A percentile compares a stretch with the other conserved stretches of the same genome.
Evolutionary conservation across 2,329 filamentous ascomycete species (phyloP).

Genomic region (Fusarium continuum): DNA sequence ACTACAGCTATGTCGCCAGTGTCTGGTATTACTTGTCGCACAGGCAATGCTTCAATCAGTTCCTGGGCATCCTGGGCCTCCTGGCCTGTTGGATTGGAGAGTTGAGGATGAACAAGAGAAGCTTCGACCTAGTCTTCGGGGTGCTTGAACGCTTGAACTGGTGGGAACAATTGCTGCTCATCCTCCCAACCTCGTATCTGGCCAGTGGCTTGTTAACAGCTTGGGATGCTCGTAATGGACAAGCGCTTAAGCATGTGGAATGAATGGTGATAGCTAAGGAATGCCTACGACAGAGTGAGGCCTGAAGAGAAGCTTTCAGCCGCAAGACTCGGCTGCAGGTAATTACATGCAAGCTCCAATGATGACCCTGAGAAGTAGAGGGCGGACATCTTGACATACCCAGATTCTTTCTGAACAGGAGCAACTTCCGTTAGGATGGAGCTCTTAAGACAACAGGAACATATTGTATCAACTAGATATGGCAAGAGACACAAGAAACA

Average conservation of each 20-base stretch:
- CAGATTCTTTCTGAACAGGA: not conserved
- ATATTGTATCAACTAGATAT: not conserved
- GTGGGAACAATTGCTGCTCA: not conserved
- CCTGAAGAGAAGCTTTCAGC: not conserved
- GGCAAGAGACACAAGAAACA: not conserved
- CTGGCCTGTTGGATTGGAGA: not conserved
- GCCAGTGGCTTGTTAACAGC: not conserved
- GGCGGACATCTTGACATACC: not conserved
- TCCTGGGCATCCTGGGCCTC: not conserved
- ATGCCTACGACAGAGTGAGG: not conserved
- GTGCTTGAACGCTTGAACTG: not conserved
- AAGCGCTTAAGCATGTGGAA: not conserved
- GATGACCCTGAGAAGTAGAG: not conserved
- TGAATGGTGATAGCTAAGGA: not conserved
- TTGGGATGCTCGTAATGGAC: not conserved
- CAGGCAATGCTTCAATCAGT: constrained; percentile 8
- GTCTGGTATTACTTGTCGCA: constrained; percentile 7
- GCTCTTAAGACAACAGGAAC: not conserved
- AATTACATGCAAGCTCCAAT: not conserved
- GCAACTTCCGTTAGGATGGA: not conserved
- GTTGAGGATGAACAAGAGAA: not conserved
- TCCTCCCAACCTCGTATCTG: not conserved
- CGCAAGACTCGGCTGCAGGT: not conserved
- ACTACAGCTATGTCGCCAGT: not conserved
- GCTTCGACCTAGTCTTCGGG: not conserved